Base-by-base conservation (phyloP, 768 basidiomycete species). In the Pleurotus platypus region DNA sequence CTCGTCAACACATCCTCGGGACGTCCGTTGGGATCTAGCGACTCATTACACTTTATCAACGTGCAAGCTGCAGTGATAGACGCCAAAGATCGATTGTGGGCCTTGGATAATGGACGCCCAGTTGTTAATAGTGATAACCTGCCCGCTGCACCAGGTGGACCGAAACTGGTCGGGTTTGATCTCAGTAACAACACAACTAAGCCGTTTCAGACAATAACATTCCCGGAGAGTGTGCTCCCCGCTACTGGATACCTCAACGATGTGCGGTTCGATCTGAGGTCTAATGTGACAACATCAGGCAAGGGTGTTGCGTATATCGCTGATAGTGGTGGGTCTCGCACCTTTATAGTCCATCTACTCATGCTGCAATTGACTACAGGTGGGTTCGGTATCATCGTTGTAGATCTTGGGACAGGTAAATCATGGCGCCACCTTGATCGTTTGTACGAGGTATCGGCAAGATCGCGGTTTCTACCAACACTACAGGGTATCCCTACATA, bases 371-470 rank as follows among this genome's bases (percentile, higher is more conserved):
- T 27, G 53, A 24, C 15, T 12, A 4, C 22, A 62, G 61, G 61
- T 13, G 50, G 40, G 8, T 62, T 60, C 26, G 61, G 61, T 12
- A 62, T 62, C 37, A 60, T 62, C 22, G 60, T 62, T 5, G 61
- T 60, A 2, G 61, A 62, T 40, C 57, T 62, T 8, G 61, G 61
- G 30, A 62, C 59, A 7, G 61, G 59, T 12, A 47, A 56, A 56
- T 62, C 61, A 9, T 62, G 61, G 61, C 56, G 61, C 15, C 60
- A 62, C 48, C 56, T 62, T 42, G 57, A 60, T 46, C 56, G 50
- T 4, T 38, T 58, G 42, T 22, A 30, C 12, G 27, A 20, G 9
- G 57, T 58, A 13, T 55, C 59, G 3, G 47, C 60, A 5, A 39
- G 16, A 16, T 58, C 57, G 8, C 48, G 61, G 11, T 58, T 60